phyloP scores from a whole-genome alignment of 805 yeast species.

The Candida vaughaniae region DNA sequence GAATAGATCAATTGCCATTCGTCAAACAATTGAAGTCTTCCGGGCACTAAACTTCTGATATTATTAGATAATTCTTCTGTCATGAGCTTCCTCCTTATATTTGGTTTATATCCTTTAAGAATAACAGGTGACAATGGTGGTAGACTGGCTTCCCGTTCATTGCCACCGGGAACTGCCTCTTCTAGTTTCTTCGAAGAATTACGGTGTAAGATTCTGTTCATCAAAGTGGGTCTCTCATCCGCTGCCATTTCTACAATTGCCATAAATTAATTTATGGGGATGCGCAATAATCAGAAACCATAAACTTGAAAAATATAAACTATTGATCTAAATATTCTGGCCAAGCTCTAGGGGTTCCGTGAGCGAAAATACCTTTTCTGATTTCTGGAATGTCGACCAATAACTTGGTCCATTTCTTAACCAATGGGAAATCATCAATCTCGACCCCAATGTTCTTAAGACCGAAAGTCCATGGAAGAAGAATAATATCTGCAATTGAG shows the following conservation, averaged over 20 bases:
- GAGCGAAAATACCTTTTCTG: slow-evolving; percentile 24
- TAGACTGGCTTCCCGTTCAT: slow-evolving; percentile 9
- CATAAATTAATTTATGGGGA: neutral
- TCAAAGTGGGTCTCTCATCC: slow-evolving; percentile 2
- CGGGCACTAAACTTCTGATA: slow-evolving; percentile 69
- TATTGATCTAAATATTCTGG: neutral
- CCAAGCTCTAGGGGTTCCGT: slow-evolving; percentile 6
- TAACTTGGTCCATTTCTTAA: slow-evolving; percentile 40
- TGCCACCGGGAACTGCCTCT: neutral
- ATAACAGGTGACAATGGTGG: slow-evolving; percentile 56
- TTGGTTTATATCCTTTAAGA: slow-evolving; percentile 58
- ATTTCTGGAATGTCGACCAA: slow-evolving; percentile 33
- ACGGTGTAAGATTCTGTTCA: slow-evolving; percentile 4
- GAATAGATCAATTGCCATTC: slow-evolving; percentile 79
- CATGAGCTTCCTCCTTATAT: slow-evolving; percentile 60
- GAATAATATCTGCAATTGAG: slow-evolving; percentile 57
- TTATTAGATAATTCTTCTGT: slow-evolving; percentile 69
- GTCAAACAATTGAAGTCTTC: slow-evolving; percentile 72
- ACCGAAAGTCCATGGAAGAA: slow-evolving; percentile 44
- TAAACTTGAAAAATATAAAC: too few species aligned
- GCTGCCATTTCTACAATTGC: slow-evolving; percentile 2
- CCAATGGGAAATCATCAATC: slow-evolving; percentile 36
- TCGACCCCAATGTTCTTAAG: slow-evolving; percentile 24
- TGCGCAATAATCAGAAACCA: too few species aligned
- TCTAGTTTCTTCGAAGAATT: neutral